Conservation (phyloP, 352 stramenopile genomes). For the Phytophthora hibernalis region DNA sequence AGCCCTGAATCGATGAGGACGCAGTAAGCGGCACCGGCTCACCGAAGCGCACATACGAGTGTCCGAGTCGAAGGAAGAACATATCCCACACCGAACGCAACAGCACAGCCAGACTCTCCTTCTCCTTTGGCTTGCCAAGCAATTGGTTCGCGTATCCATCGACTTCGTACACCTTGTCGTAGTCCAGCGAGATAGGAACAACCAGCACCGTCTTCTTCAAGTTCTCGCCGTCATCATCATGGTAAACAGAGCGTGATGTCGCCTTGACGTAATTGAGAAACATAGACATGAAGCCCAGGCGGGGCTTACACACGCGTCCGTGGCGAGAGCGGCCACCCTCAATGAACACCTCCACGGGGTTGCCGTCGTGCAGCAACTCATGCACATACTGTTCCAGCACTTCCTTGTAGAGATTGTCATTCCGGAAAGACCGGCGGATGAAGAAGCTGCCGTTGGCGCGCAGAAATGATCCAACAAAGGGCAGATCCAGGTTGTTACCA, state of each 20-base stretch:
- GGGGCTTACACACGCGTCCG: constrained; percentile 77
- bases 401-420: constrained; percentile 84
- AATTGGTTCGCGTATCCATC: constrained; percentile 89
- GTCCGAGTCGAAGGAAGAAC: constrained; percentile 76
- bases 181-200: constrained; percentile 90
- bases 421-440: constrained; percentile 82
- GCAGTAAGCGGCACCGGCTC: constrained; percentile 68
- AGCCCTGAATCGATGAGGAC: constrained; percentile 50
- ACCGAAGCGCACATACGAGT: constrained; percentile 89
- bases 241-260: constrained; percentile 1
- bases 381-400: constrained; percentile 88
- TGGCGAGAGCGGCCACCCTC: constrained; percentile 88
- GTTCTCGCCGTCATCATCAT: constrained; percentile 23
- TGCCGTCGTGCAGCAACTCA: constrained; percentile 78
- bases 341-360: constrained; percentile 90
- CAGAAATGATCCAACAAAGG: constrained; percentile 81
- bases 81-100: constrained; percentile 78
- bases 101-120: constrained; percentile 78
- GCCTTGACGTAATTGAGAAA: constrained; percentile 66
- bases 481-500: constrained; percentile 90
- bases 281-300: constrained; percentile 78
- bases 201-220: constrained; percentile 69
- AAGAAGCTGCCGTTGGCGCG: constrained; percentile 91
- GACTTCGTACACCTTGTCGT: constrained; percentile 91
- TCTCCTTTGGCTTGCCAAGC: constrained; percentile 86